phyloP scores from a whole-genome alignment of 2,329 filamentous ascomycete genomes.

The Colletotrichum simmondsii region DNA sequence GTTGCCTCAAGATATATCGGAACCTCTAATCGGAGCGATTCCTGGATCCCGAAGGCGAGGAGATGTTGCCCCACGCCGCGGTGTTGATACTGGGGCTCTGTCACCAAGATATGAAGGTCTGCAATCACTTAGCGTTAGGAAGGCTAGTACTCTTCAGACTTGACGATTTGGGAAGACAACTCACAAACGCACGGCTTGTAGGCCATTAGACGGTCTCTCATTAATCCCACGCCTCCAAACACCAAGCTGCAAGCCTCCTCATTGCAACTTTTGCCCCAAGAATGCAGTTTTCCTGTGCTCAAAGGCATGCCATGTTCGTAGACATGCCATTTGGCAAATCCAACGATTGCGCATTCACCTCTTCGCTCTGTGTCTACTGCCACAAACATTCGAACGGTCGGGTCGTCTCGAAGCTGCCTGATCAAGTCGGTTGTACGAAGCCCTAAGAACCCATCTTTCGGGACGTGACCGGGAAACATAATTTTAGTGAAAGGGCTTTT shows the following conservation, averaged over 20 bases:
- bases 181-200: slow-evolving; percentile 48
- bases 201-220: slow-evolving; percentile 42
- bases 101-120: slow-evolving; percentile 51
- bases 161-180: slow-evolving; percentile 22
- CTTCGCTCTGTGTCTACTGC: slow-evolving; percentile 19
- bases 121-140: background rate
- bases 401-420: slow-evolving; percentile 25
- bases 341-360: slow-evolving; percentile 40
- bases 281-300: slow-evolving; percentile 32
- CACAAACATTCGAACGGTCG: background rate
- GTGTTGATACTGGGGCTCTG: slow-evolving; percentile 47
- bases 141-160: background rate
- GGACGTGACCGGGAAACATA: slow-evolving; percentile 44
- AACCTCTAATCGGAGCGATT: slow-evolving; percentile 49
- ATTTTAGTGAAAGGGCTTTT: background rate
- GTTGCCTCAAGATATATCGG: slow-evolving; percentile 49
- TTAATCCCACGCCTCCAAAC: slow-evolving; percentile 42
- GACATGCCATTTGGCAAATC: slow-evolving; percentile 49
- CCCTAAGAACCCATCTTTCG: slow-evolving; percentile 35
- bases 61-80: slow-evolving; percentile 47
- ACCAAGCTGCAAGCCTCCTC: slow-evolving; percentile 46
- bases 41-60: slow-evolving; percentile 45
- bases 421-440: slow-evolving; percentile 37
- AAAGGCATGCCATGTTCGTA: slow-evolving; percentile 40
- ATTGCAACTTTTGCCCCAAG: slow-evolving; percentile 44